Conservation (phyloP, 176 grass and related monocot genomes). For the Guadua angustifolia region DNA sequence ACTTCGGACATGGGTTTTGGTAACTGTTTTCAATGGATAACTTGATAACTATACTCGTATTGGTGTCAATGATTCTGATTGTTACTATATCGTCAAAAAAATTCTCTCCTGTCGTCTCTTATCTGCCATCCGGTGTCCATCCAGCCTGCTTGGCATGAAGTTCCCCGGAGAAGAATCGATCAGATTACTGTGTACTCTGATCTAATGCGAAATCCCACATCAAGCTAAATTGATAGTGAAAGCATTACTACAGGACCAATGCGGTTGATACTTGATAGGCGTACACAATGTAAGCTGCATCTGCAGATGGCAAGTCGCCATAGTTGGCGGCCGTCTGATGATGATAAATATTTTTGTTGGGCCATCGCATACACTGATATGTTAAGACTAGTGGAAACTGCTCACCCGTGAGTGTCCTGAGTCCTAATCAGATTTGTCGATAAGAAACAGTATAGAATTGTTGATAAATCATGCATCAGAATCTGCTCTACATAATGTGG, state of each 20-base stretch:
- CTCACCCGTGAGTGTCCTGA: conserved; percentile 20
- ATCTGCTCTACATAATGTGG: neutral
- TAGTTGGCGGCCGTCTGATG: conserved; percentile 29
- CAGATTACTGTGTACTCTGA: neutral
- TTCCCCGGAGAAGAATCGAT: neutral
- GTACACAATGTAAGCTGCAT: too few relatives aligned
- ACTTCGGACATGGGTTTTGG: neutral
- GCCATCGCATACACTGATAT: conserved; percentile 41
- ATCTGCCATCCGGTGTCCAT: neutral
- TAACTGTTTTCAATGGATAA: neutral
- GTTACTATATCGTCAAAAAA: neutral
- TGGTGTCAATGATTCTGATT: neutral
- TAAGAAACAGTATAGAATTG: conserved; percentile 13
- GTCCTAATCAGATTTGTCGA: conserved; percentile 35
- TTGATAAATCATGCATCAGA: neutral
- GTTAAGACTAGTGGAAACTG: conserved; percentile 41
- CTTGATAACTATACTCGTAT: neutral
- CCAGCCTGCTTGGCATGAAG: neutral
- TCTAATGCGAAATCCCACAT: neutral
- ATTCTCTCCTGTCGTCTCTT: neutral
- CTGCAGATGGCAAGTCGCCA: too few relatives aligned
- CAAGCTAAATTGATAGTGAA: neutral
- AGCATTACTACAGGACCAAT: neutral
- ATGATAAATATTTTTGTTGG: conserved; percentile 26
- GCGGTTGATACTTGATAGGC: too few relatives aligned